These are phyloP conservation scores for Thymus quinquecostatus DNA, from an alignment of 257 asterid species.

Conservation along the genomic window DNA sequence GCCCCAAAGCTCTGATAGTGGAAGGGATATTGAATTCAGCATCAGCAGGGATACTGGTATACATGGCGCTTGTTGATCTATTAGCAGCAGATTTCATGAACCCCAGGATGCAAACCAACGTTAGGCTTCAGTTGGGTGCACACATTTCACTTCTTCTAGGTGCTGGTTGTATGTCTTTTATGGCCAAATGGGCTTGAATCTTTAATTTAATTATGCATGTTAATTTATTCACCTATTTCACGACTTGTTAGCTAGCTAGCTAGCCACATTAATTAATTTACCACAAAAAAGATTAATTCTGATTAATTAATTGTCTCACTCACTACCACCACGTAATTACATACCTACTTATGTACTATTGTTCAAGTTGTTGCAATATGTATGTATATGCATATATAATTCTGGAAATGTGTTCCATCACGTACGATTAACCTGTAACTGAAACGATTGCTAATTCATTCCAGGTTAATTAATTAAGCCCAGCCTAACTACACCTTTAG, in stretches of 20 bases:
- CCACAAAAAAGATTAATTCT: too few relatives aligned
- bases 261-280: too few relatives aligned
- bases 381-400: background rate
- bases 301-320: too few relatives aligned
- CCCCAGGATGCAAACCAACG: slow-evolving; percentile 55
- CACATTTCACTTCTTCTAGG: slow-evolving; percentile 58
- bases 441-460: background rate
- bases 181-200: slow-evolving; percentile 60
- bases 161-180: slow-evolving; percentile 60
- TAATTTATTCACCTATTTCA: too few relatives aligned
- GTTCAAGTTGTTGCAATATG: too few relatives aligned
- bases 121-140: slow-evolving; percentile 63
- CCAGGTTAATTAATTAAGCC: too few relatives aligned
- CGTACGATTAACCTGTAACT: slow-evolving; percentile 26
- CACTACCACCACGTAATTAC: too few relatives aligned
- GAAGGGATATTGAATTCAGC: slow-evolving; percentile 59
- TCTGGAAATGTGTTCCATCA: slow-evolving; percentile 2
- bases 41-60: slow-evolving; percentile 62
- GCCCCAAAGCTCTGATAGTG: slow-evolving; percentile 44
- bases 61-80: slow-evolving; percentile 68
- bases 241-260: too few relatives aligned
- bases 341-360: too few relatives aligned
- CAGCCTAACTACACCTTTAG: too few relatives aligned
- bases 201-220: too few relatives aligned
- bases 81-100: slow-evolving; percentile 69